phyloP scores from a whole-genome alignment of 257 asterid genomes.

The Mentha longifolia region DNA sequence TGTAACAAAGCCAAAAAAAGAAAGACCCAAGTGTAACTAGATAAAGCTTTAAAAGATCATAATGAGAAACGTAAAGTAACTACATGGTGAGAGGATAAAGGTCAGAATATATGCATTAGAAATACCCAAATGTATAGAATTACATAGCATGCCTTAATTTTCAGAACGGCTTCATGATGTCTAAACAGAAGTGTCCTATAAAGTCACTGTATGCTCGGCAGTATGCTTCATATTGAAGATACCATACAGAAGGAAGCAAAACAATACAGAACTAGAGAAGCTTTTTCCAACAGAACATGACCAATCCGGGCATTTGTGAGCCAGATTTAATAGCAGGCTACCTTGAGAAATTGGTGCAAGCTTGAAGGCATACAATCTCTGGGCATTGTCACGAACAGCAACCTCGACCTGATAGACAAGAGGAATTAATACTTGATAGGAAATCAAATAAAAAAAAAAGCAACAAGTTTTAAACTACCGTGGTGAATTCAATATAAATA shows the following conservation, averaged over 20 bases:
- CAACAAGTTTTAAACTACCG: slow-evolving; percentile 1
- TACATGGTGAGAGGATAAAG: slow-evolving; percentile 10
- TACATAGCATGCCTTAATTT: not conserved
- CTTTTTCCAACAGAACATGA: slow-evolving; percentile 21
- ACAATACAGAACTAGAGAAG: slow-evolving; percentile 11
- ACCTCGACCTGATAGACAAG: slow-evolving; percentile 75
- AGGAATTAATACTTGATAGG: slow-evolving; percentile 21
- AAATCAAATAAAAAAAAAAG: not conserved
- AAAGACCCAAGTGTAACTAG: not conserved
- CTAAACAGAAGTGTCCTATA: not conserved
- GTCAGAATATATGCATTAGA: slow-evolving; percentile 14
- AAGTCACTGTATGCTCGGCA: not conserved
- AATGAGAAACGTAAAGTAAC: not conserved
- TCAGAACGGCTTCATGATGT: slow-evolving; percentile 17
- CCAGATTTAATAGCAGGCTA: slow-evolving; percentile 35
- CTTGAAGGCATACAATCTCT: slow-evolving; percentile 74
- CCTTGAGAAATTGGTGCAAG: slow-evolving; percentile 76
- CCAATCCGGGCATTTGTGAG: not conserved
- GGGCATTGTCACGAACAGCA: slow-evolving; percentile 93
- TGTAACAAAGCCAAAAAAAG: slow-evolving; percentile 14
- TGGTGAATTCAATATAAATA: slow-evolving; percentile 20
- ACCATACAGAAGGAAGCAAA: not conserved
- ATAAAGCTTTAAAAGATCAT: slow-evolving; percentile 8
- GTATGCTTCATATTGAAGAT: slow-evolving; percentile 19
- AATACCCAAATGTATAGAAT: slow-evolving; percentile 23